Evolutionary conservation across 2,329 filamentous ascomycete genomes (phyloP).

Genomic region (Hypoxylon sp.): DNA sequence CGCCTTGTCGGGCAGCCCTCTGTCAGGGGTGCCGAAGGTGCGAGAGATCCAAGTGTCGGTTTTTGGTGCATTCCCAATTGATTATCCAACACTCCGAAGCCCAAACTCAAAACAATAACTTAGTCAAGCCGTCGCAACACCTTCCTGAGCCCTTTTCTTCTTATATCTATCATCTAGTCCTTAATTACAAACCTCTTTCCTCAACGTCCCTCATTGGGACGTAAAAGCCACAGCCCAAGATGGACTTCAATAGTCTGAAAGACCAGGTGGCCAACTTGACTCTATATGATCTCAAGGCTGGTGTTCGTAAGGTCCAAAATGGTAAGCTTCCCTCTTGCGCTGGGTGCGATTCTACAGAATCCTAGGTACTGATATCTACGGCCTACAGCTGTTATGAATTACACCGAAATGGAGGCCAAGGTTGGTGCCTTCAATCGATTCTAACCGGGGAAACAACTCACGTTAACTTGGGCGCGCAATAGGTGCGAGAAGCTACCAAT

Average conservation of each 20-base stretch:
- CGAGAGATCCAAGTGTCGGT: conserved; percentile 40
- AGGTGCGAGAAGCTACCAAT: conserved; percentile 98
- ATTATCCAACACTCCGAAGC: conserved; percentile 16
- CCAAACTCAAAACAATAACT: conserved; percentile 18
- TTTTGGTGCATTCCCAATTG: conserved; percentile 21
- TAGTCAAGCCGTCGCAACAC: not conserved
- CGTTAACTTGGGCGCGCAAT: conserved; percentile 37
- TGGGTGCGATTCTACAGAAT: not conserved
- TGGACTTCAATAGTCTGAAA: conserved; percentile 90
- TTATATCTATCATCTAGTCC: not conserved
- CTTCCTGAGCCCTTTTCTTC: not conserved
- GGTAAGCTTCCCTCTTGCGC: conserved; percentile 65
- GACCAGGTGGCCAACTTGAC: conserved; percentile 92
- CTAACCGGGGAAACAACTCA: conserved; percentile 14
- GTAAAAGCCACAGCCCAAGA: conserved; percentile 59
- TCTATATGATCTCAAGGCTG: conserved; percentile 95
- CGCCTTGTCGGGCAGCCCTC: conserved; percentile 21
- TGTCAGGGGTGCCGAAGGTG: conserved; percentile 30
- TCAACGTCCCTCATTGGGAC: conserved; percentile 32
- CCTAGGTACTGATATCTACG: conserved; percentile 17
- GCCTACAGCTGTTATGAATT: conserved; percentile 94
- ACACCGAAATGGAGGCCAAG: conserved; percentile 91
- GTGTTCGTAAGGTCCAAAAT: conserved; percentile 97
- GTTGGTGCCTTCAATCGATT: conserved; percentile 54
- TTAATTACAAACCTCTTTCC: conserved; percentile 14